Base-by-base conservation (phyloP, 1,284 basidiomycete genomes). In the Trichosporon coremiiforme region DNA sequence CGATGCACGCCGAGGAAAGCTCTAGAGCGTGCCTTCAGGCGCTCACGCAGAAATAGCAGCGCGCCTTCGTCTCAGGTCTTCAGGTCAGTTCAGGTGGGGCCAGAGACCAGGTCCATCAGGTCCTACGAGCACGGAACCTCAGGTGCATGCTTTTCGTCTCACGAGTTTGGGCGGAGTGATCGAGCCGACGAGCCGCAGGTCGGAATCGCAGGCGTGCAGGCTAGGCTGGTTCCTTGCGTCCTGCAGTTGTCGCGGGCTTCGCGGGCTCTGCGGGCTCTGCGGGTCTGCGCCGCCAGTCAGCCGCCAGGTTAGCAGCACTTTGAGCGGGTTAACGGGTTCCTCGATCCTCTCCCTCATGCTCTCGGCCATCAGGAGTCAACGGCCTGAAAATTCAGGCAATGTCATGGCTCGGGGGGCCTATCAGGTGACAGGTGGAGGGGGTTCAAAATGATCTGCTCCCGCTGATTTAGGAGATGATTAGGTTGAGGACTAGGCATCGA, bases 391-490 rank as follows among this genome's bases (percentile, higher is more conserved):
- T 45, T 45, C 41, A 45, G 41, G 41, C 41, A 45, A 45, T n/a
- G 15, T 7, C 10, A 4, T 45, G 2, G 17, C 10, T 3, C 7
- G 2, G 17, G 41, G 7, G 41, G 15, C 41, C 41, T 45, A 45
- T 45, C 41, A 45, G 15, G 17, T 45, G 41, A 2, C 41, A 17
- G 38, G 38, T 41, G 10, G 3, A 47, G 45, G 3, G 8, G 33
- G 33, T n/a, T n/a, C n/a, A n/a, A 33, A n/a, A n/a, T 53, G 47
- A 53, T 53, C 47, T 53, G 47, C 47, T 53, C 47, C 47, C 47
- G 47, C 47, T 22, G 47, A 53, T 53, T 22, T 53, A 53, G 47
- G 47, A 53, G n/a, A 12, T 17, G 20, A 53, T 53, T 22, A 53
- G 47, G 47, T 20, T 22, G 20, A 15, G n/a, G n/a, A n/a, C n/a